A percentile compares a stretch with the other conserved stretches of the same genome.
phyloP scores from a whole-genome alignment of 257 asterid genomes.

The Plantago ovata region DNA sequence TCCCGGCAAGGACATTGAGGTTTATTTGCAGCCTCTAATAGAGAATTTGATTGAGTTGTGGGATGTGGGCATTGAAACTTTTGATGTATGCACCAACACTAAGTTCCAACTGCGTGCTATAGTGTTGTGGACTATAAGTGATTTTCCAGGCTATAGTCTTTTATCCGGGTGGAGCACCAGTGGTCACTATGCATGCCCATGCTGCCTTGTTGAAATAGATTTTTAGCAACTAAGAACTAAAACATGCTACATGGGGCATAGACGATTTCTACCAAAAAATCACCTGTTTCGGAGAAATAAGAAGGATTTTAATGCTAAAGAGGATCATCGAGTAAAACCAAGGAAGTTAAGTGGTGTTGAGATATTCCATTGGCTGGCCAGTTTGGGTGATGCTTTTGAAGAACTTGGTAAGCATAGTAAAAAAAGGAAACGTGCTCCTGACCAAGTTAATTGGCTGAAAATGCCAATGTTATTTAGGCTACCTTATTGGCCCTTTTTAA shows the following conservation, averaged over 20 bases:
- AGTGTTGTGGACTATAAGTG: neutral
- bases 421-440: neutral
- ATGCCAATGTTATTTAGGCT: no score
- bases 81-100: neutral
- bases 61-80: neutral
- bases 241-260: neutral
- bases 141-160: neutral
- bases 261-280: neutral
- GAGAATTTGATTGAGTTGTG: neutral
- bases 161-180: no score
- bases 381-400: neutral
- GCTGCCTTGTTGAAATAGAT: neutral
- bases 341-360: neutral
- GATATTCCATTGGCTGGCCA: neutral
- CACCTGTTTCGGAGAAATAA: neutral
- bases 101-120: neutral
- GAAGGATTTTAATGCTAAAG: neutral
- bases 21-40: neutral
- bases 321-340: neutral
- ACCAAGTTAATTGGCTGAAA: neutral
- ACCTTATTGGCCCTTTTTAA: no score
- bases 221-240: neutral
- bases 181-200: neutral
- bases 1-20: no score
- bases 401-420: neutral